phyloP scores from a whole-genome alignment of 495 filamentous ascomycete genomes.

The Tuber umbilicatum region DNA sequence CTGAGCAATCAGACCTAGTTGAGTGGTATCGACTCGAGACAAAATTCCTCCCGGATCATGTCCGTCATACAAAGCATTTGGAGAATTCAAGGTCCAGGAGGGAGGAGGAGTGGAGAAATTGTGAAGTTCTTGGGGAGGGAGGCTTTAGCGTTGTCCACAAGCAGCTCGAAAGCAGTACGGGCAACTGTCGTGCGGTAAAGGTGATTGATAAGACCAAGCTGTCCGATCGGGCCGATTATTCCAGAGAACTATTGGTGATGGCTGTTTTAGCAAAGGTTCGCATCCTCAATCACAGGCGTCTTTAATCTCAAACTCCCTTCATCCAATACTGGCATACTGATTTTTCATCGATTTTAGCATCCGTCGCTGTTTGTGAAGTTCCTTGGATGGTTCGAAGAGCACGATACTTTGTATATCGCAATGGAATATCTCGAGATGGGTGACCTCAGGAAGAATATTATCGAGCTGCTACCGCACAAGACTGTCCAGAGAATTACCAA shows the following conservation, averaged over 20 bases:
- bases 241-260: background rate
- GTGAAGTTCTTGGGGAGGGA: background rate
- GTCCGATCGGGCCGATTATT: too few species aligned
- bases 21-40: background rate
- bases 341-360: too few species aligned
- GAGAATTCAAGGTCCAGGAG: too few species aligned
- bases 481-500: conserved; percentile 1
- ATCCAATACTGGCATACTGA: too few species aligned
- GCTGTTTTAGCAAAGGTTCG: background rate
- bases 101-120: background rate
- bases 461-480: background rate
- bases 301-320: too few species aligned
- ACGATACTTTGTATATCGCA: conserved; percentile 3
- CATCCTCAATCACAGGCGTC: background rate
- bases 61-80: background rate
- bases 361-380: conserved; percentile 53
- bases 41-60: background rate
- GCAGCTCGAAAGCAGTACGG: background rate
- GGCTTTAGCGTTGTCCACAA: background rate
- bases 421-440: conserved; percentile 21
- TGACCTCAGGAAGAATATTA: background rate
- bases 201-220: background rate
- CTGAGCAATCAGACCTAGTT: background rate
- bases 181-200: background rate
- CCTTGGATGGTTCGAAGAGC: conserved; percentile 39